Percentiles rank a stretch among this genome's conserved stretches.
Conservation (phyloP, 2,329 filamentous ascomycete species). For the Lasiodiplodia hormozganensis region DNA sequence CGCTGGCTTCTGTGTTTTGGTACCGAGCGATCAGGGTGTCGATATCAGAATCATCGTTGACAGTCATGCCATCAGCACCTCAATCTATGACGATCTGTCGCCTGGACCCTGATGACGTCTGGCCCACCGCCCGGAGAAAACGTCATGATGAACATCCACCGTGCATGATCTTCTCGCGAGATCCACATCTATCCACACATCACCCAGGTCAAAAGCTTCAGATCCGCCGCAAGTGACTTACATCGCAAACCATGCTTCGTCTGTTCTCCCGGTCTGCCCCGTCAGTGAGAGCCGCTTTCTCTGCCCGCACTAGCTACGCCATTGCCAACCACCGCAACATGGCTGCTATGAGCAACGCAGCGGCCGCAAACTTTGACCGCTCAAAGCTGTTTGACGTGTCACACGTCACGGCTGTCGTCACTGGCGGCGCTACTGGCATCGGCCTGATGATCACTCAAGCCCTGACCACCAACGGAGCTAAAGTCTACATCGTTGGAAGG, state of each 20-base stretch:
- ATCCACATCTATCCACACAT: neutral
- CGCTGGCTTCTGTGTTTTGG: neutral
- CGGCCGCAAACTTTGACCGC: conserved; percentile 50
- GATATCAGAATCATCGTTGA: neutral
- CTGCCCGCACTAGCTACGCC: conserved; percentile 29
- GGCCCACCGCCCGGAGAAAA: neutral
- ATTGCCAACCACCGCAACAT: conserved; percentile 37
- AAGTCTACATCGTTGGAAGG: conserved; percentile 45
- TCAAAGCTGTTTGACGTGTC: conserved; percentile 55
- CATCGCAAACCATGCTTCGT: conserved; percentile 39
- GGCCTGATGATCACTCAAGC: conserved; percentile 49
- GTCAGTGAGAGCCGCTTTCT: conserved; percentile 24
- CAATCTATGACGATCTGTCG: conserved; percentile 13
- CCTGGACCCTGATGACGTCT: conserved; percentile 27
- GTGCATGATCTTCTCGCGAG: neutral
- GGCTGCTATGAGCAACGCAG: conserved; percentile 42
- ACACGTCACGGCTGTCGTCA: conserved; percentile 54
- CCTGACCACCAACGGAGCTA: conserved; percentile 45
- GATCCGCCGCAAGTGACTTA: neutral
- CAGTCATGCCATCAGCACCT: neutral
- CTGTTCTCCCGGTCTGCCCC: conserved; percentile 37
- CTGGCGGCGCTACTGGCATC: conserved; percentile 55
- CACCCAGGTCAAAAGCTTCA: neutral
- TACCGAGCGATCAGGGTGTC: neutral
- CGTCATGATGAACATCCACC: conserved; percentile 13